These are phyloP conservation scores for Chrysoporthe deuterocubensis DNA, from an alignment of 2,329 filamentous ascomycete species.

Conservation along the genomic window DNA sequence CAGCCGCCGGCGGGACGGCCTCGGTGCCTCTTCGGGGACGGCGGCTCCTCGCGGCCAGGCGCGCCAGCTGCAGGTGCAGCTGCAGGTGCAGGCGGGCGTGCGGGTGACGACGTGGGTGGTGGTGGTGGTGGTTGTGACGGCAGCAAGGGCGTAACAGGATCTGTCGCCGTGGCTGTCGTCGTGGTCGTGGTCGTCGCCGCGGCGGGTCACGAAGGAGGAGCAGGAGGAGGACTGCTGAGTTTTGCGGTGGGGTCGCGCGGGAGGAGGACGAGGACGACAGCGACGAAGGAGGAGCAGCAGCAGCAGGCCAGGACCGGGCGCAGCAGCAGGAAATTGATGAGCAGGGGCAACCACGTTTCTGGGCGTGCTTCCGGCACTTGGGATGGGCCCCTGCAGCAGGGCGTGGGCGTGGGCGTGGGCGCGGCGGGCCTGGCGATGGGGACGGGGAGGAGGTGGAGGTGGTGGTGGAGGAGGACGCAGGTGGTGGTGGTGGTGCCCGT, in stretches of 20 bases:
- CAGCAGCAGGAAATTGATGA: conserved; percentile 24
- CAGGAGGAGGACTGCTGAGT: neutral
- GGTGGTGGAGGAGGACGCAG: neutral
- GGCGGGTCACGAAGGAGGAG: neutral
- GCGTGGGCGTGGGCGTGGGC: conserved; percentile 11
- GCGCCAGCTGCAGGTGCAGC: neutral
- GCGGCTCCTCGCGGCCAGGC: conserved; percentile 7
- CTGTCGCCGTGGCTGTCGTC: neutral
- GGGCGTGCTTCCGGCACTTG: conserved; percentile 13
- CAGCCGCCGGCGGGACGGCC: conserved; percentile 49
- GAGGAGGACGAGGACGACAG: neutral
- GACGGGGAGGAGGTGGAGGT: neutral
- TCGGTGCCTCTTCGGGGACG: conserved; percentile 36
- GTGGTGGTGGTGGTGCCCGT: neutral
- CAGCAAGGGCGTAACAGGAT: neutral
- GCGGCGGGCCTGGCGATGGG: conserved; percentile 1
- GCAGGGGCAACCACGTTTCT: conserved; percentile 20
- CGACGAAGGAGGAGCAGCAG: neutral
- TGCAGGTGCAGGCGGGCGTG: neutral
- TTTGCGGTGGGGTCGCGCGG: conserved; percentile 1
- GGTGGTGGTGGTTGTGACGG: neutral
- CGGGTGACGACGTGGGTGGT: neutral
- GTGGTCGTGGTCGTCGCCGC: neutral
- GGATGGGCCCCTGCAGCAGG: conserved; percentile 9
- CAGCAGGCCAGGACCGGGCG: neutral